phyloP scores from a whole-genome alignment of 2,329 filamentous ascomycete genomes.

The Claviceps paspali region DNA sequence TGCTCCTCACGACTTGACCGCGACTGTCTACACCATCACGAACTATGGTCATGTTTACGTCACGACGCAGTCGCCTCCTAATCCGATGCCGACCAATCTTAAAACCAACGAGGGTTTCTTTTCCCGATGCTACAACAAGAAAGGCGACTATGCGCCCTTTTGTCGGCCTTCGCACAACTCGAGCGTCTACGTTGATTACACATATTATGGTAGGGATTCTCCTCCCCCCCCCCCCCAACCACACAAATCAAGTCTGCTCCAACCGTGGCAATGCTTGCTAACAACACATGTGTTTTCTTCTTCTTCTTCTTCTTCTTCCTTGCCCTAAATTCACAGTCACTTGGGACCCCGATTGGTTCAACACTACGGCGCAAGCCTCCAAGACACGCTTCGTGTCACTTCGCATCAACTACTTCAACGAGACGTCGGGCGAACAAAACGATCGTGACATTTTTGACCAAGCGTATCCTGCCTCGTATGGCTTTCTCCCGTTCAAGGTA shows the following conservation, averaged over 20 bases:
- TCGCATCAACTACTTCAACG: conserved; percentile 27
- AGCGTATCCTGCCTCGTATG: conserved; percentile 24
- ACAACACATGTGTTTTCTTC: too few species aligned
- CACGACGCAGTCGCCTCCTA: conserved; percentile 27
- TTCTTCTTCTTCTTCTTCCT: not conserved
- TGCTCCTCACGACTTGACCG: conserved; percentile 32
- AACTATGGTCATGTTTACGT: conserved; percentile 22
- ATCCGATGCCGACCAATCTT: conserved; percentile 25
- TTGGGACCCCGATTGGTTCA: conserved; percentile 40
- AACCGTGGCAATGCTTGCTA: too few species aligned
- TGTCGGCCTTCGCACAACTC: conserved; percentile 31
- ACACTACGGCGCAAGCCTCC: conserved; percentile 22
- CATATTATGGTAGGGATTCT: too few species aligned
- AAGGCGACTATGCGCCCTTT: conserved; percentile 33
- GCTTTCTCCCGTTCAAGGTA: conserved; percentile 33
- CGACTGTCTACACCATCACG: conserved; percentile 24
- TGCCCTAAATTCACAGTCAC: conserved; percentile 27
- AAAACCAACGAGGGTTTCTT: conserved; percentile 32
- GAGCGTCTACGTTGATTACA: conserved; percentile 27
- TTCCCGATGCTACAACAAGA: conserved; percentile 30
- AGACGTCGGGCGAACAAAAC: conserved; percentile 20
- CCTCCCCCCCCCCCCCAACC: too few species aligned
- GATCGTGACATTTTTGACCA: conserved; percentile 20
- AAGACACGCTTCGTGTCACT: conserved; percentile 18
- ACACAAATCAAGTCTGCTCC: too few species aligned